A percentile compares a stretch with the other conserved stretches of the same genome.
Evolutionary conservation across 768 basidiomycete genomes (phyloP).

Genomic region (Kwoniella shandongensis): DNA sequence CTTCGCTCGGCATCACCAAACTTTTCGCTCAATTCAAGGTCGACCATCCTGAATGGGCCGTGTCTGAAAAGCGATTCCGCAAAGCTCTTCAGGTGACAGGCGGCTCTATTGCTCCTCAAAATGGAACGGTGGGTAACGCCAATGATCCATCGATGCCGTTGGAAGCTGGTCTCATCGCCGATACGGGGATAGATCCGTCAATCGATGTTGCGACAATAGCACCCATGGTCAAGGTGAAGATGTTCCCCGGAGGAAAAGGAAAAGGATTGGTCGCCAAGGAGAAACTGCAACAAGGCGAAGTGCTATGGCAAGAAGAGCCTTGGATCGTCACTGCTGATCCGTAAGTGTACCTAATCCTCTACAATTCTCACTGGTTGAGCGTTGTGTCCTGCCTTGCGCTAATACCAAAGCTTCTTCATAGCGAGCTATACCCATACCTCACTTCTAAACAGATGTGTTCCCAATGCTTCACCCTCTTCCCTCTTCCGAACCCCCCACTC

Average conservation of each 20-base stretch:
- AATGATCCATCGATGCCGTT: constrained; percentile 21
- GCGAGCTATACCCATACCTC: constrained; percentile 77
- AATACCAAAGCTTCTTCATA: constrained; percentile 40
- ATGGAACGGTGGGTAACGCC: constrained; percentile 57
- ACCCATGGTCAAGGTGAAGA: constrained; percentile 64
- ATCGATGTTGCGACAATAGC: constrained; percentile 68
- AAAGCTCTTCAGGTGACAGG: constrained; percentile 59
- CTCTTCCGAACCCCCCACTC: constrained; percentile 56
- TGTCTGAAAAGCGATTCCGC: constrained; percentile 78
- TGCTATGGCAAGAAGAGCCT: constrained; percentile 73
- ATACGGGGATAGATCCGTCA: constrained; percentile 63
- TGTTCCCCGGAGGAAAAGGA: constrained; percentile 68
- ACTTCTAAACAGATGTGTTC: constrained; percentile 63
- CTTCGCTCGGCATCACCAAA: constrained; percentile 69
- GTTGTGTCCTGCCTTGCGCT: no score
- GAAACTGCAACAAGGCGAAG: constrained; percentile 68
- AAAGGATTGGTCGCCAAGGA: constrained; percentile 77
- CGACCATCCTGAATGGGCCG: constrained; percentile 67
- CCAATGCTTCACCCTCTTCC: constrained; percentile 68
- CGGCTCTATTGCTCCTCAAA: constrained; percentile 51
- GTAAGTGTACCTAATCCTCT: constrained; percentile 34
- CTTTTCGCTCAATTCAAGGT: constrained; percentile 65
- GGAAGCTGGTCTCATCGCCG: constrained; percentile 56
- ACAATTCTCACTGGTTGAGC: neutral
- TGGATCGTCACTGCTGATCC: constrained; percentile 44